A percentile compares a stretch with the other conserved stretches of the same genome.
These are phyloP conservation scores for Ascochyta viciae-villosae DNA, from an alignment of 2,329 filamentous ascomycete species.

Conservation along the genomic window DNA sequence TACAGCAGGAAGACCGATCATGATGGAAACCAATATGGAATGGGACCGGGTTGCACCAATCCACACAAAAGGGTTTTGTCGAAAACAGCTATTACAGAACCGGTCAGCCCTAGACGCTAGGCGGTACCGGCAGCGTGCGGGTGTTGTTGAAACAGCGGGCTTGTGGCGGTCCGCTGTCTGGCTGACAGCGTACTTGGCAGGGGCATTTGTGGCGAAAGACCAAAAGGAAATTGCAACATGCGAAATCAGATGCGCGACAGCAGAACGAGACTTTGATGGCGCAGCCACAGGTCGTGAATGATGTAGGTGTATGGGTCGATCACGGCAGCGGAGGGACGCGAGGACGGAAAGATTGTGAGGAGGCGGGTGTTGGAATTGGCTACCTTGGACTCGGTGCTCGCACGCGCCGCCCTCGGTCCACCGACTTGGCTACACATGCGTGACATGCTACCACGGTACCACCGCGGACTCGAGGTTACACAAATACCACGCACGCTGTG, in stretches of 20 bases:
- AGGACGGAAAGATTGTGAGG: not conserved
- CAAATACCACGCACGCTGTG: conserved; percentile 8
- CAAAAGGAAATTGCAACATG: conserved; percentile 4
- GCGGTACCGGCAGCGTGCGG: conserved; percentile 1
- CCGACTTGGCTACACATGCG: not conserved
- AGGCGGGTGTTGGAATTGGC: conserved; percentile 1
- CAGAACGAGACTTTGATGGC: not conserved
- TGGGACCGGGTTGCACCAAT: not conserved
- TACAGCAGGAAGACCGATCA: conserved; percentile 15
- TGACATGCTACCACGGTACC: not conserved
- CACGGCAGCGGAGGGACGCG: conserved; percentile 2
- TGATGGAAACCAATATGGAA: not conserved
- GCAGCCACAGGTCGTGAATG: conserved; percentile 5
- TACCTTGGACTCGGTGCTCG: not conserved
- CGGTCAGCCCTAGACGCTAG: conserved; percentile 3
- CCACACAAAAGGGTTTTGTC: conserved; percentile 9
- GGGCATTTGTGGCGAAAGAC: conserved; percentile 3
- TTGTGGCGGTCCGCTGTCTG: not conserved
- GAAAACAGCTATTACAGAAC: not conserved
- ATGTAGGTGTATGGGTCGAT: conserved; percentile 7
- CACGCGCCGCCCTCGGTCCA: not conserved
- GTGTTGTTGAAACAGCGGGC: conserved; percentile 13
- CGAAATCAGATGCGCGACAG: not conserved
- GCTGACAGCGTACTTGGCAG: conserved; percentile 19
- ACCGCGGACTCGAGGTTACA: not conserved